Conservation (phyloP, 1,139 yeast species). For the Magnusiomyces fungicola region DNA sequence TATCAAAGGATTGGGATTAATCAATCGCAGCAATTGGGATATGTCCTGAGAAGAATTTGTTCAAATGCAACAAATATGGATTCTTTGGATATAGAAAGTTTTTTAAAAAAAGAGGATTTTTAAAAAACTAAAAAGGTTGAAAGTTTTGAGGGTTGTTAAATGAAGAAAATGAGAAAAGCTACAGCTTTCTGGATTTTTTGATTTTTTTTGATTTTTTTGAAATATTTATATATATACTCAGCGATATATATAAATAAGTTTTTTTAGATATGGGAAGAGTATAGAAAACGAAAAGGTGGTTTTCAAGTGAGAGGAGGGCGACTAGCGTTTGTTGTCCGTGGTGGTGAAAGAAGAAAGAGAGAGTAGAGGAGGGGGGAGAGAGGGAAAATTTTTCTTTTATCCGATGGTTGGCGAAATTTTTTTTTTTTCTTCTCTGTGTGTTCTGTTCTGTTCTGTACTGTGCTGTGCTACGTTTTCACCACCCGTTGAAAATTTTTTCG, state of each 20-base stretch:
- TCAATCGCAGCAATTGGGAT: background rate
- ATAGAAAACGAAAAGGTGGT: background rate
- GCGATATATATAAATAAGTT: background rate
- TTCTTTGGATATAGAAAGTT: conserved; percentile 1
- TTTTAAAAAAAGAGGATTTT: conserved; percentile 1
- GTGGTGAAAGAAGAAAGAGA: background rate
- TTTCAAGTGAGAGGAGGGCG: background rate
- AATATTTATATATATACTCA: background rate
- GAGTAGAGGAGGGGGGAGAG: background rate
- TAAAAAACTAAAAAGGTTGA: background rate
- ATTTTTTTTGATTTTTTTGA: conserved; percentile 19
- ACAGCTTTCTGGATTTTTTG: conserved; percentile 16
- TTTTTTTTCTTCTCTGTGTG: too few relatives aligned
- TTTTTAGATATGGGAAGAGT: background rate
- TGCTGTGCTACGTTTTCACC: too few relatives aligned
- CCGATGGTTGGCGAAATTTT: too few relatives aligned
- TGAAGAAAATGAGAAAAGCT: background rate
- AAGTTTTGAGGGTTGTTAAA: background rate
- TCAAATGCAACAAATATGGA: background rate
- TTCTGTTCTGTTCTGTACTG: too few relatives aligned
- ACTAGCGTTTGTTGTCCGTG: background rate
- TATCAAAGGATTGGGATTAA: background rate
- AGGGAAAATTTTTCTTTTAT: conserved; percentile 5
- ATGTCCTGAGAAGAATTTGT: conserved; percentile 6
- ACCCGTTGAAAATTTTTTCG: too few relatives aligned